These are phyloP conservation scores for Hermanozyma aechmeae DNA, from an alignment of 805 yeast genomes.

Conservation along the genomic window DNA sequence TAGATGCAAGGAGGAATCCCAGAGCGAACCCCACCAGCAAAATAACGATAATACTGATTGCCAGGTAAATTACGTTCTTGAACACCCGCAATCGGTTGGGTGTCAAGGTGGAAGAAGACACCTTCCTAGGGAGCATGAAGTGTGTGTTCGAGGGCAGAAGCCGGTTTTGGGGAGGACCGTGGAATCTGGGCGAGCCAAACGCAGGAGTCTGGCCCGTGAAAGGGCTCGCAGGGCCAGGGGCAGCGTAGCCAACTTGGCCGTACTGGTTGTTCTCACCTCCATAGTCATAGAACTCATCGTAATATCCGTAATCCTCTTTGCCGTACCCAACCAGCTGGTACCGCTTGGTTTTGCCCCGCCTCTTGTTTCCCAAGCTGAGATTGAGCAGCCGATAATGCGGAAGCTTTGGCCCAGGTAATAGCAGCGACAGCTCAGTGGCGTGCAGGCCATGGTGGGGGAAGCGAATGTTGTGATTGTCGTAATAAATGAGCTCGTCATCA, in stretches of 20 bases:
- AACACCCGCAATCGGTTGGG: constrained; percentile 12
- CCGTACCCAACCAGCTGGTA: constrained; percentile 30
- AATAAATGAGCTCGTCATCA: constrained; percentile 43
- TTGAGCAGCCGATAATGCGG: constrained; percentile 35
- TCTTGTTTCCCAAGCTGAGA: constrained; percentile 19
- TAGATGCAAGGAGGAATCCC: constrained; percentile 80
- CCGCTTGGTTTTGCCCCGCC: constrained; percentile 19
- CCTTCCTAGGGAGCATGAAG: constrained; percentile 22
- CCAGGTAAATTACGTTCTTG: constrained; percentile 32
- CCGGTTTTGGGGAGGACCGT: too few species aligned
- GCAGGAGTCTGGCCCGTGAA: too few species aligned
- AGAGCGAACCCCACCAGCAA: constrained; percentile 65
- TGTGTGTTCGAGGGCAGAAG: too few species aligned
- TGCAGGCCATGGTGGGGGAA: constrained; percentile 23
- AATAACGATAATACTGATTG: constrained; percentile 39
- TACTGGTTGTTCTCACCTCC: too few species aligned
- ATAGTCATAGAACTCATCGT: too few species aligned
- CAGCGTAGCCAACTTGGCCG: too few species aligned
- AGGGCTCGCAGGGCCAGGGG: too few species aligned
- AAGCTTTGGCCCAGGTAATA: constrained; percentile 3
- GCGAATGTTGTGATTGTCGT: constrained; percentile 28
- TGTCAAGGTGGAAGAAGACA: constrained; percentile 8
- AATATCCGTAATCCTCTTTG: too few species aligned
- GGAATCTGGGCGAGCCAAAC: too few species aligned
- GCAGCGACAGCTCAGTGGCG: constrained; percentile 5